These are phyloP conservation scores for Backusella sp. DNA, from an alignment of 192 early-diverging fungal genomes.

Conservation along the genomic window DNA sequence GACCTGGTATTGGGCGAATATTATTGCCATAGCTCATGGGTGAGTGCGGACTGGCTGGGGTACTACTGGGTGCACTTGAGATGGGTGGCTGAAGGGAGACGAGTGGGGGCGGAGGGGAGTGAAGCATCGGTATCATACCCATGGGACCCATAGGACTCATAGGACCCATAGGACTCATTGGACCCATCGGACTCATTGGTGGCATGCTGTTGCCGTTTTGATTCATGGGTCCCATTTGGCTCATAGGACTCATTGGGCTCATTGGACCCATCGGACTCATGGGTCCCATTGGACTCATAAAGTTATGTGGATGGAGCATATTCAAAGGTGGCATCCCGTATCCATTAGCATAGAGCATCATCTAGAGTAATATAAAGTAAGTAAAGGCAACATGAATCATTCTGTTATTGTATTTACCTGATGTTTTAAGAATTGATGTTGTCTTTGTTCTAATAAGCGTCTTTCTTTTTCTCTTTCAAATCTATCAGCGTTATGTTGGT, in stretches of 20 bases:
- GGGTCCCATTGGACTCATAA: conserved; percentile 4
- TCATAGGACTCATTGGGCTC: conserved; percentile 8
- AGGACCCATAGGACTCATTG: neutral
- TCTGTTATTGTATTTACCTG: conserved; percentile 21
- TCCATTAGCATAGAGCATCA: conserved; percentile 30
- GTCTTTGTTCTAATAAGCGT: conserved; percentile 34
- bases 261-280: conserved; percentile 9
- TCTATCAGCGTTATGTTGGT: conserved; percentile 19
- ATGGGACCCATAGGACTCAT: neutral
- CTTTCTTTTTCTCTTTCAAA: conserved; percentile 40
- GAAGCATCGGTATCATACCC: conserved; percentile 9
- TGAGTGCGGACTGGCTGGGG: neutral
- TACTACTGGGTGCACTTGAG: neutral
- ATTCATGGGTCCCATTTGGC: neutral
- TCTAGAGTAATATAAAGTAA: conserved; percentile 13
- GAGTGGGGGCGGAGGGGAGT: neutral
- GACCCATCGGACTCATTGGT: conserved; percentile 3
- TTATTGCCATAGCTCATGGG: neutral
- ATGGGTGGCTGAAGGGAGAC: neutral
- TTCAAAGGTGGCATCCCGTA: conserved; percentile 9
- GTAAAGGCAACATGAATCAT: neutral
- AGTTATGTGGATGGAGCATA: conserved; percentile 8
- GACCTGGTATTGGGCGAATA: neutral
- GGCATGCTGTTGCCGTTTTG: neutral
- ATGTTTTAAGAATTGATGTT: conserved; percentile 34